Percentiles rank a stretch among this genome's conserved stretches.
These are phyloP conservation scores for Rhizopus delemar DNA, from an alignment of 371 early-diverging fungal species.

Conservation along the genomic window DNA sequence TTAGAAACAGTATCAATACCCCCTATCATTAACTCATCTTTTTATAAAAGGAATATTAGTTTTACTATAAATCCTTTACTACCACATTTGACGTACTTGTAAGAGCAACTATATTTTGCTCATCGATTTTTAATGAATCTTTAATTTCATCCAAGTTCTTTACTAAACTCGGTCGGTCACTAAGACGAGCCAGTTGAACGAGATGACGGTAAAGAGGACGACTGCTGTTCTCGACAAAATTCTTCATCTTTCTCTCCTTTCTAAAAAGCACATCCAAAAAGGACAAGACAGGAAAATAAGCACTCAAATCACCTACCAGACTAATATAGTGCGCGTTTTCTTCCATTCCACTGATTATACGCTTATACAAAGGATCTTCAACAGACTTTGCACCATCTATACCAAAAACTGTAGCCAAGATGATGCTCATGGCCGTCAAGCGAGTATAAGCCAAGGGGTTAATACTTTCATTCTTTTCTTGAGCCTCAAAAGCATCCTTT, in stretches of 20 bases:
- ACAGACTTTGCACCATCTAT: background rate
- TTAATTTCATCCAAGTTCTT: conserved; percentile 22
- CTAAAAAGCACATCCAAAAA: conserved; percentile 18
- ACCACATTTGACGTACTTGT: conserved; percentile 23
- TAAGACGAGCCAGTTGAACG: conserved; percentile 5
- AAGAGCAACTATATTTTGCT: conserved; percentile 15
- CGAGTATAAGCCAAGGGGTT: conserved; percentile 11
- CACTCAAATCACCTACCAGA: background rate
- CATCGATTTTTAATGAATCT: conserved; percentile 13
- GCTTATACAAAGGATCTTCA: conserved; percentile 14
- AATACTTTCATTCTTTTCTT: background rate
- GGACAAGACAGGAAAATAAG: conserved; percentile 14
- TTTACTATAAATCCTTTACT: background rate
- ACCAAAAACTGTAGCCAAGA: conserved; percentile 11
- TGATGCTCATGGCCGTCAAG: conserved; percentile 9
- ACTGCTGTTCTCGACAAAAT: background rate
- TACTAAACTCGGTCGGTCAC: conserved; percentile 6
- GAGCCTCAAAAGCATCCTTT: background rate
- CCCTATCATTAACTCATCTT: conserved; percentile 19
- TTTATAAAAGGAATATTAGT: background rate
- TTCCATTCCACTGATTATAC: conserved; percentile 1
- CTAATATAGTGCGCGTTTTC: background rate
- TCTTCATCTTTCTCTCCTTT: conserved; percentile 4
- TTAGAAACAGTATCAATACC: conserved; percentile 18
- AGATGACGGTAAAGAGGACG: background rate